Evolutionary conservation across 148 eudicot genomes (phyloP), one percentile per base, ranked within the genome.

Genomic region (Polygonum aviculare): DNA sequence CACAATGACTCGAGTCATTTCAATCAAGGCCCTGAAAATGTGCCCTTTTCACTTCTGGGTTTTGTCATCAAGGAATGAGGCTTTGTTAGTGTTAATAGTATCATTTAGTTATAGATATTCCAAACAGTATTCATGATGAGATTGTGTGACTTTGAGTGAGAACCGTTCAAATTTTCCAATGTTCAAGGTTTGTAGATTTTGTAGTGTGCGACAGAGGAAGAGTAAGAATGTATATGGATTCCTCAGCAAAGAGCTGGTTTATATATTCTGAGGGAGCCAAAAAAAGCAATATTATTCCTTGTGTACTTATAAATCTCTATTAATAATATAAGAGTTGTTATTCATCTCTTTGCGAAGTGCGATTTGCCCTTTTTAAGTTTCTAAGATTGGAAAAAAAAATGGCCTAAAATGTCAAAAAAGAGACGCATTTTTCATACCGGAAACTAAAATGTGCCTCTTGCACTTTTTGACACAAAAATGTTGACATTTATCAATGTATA

Each of bases 311-410:
- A 36, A 67, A 16, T 67, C 45, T 67, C 16, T 7, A 35, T 3
- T 67, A 35, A 67, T 67, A 33, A 60, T 60, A 60, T 9, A 60
- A 62, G 72, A 67, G 72, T 67, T 67, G 36, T 19, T 67, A 63
- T 9, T 63, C 70, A 35, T 14, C 44, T 65, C 5, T 65, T 12
- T 65, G 71, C 36, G 7, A 36, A 35, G 8, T 35, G 19, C 67
- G 1, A 1, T 10, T 59, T 16, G n/a, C 4, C 70, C 2, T 55
- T 19, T 55, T 55, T 0, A 55, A 10, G 31, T 26, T 18, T n/a
- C 3, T 55, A n/a, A n/a, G 21, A 7, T 19, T 44, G 6, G 10
- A 55, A n/a, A 2, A n/a, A 1, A 2, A 36, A 65, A 36, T 35
- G 71, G 18, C 33, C 11, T 57, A 55, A 26, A 55, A 4, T 55